A percentile compares a stretch with the other conserved stretches of the same genome.
phyloP scores from a whole-genome alignment of 768 basidiomycete genomes.

The Rossbeevera mucosa region DNA sequence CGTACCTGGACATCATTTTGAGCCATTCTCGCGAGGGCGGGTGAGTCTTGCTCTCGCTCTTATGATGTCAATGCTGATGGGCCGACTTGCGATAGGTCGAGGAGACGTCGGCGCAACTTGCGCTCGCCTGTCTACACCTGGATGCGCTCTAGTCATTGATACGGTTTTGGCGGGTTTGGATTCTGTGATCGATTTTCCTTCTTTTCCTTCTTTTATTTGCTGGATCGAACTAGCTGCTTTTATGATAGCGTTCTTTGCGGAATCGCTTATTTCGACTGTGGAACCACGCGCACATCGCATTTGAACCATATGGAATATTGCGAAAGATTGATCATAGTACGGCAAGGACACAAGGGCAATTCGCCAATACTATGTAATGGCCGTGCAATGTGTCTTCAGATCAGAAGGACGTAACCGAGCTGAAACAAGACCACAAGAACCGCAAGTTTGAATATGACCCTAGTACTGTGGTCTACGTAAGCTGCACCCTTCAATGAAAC shows the following conservation, averaged over 20 bases:
- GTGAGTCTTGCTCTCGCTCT: slow-evolving; percentile 35
- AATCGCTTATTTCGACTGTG: not conserved
- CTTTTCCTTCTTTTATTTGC: not conserved
- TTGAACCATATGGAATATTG: no score
- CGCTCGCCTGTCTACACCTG: slow-evolving; percentile 16
- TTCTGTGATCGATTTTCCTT: not conserved
- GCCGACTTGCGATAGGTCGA: slow-evolving; percentile 5
- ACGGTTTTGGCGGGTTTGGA: not conserved
- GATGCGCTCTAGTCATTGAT: not conserved
- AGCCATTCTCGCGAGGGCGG: slow-evolving; percentile 46
- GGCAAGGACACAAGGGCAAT: no score
- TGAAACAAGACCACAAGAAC: no score
- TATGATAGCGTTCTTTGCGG: not conserved
- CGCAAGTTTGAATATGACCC: no score
- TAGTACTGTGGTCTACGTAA: no score
- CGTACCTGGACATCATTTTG: slow-evolving; percentile 66
- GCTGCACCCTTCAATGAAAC: no score
- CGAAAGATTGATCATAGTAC: no score
- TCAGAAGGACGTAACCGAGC: no score
- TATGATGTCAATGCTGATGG: slow-evolving; percentile 1
- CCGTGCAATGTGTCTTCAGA: no score
- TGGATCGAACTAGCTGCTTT: not conserved
- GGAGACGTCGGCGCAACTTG: slow-evolving; percentile 23
- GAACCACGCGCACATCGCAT: no score
- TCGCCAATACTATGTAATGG: no score